A percentile compares a stretch with the other conserved stretches of the same genome.
Conservation (phyloP, 305 asterid genomes). For the Solanum chacoense region DNA sequence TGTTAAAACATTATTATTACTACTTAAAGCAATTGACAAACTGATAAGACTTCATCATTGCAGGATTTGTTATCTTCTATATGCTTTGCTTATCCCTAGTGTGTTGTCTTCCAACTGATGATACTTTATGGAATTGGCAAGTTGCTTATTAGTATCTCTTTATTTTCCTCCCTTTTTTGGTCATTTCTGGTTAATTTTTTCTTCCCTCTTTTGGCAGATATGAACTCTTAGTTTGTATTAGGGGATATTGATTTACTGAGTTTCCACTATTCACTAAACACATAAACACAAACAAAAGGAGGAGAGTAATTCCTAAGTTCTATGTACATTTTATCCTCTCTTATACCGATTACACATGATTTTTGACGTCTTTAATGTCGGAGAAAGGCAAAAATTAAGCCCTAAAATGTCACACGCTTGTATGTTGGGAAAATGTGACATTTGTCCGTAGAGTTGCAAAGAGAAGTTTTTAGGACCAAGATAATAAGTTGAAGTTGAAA, state of each 20-base stretch:
- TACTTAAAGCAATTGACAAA: neutral
- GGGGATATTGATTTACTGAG: neutral
- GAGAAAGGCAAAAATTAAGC: neutral
- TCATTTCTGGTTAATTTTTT: neutral
- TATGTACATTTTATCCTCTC: neutral
- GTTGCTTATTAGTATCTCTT: neutral
- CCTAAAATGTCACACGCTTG: neutral
- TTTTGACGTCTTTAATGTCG: neutral
- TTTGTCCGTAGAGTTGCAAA: neutral
- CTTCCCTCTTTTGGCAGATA: neutral
- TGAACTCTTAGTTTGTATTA: neutral
- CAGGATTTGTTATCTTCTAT: neutral
- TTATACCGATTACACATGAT: neutral
- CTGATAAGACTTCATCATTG: neutral
- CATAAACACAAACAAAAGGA: neutral
- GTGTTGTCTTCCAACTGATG: neutral
- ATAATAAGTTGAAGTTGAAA: neutral
- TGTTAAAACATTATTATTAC: neutral
- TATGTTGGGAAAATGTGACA: neutral
- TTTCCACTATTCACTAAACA: neutral
- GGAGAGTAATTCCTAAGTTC: neutral
- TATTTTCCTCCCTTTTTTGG: neutral
- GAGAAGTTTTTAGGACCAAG: neutral
- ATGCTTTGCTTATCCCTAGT: neutral
- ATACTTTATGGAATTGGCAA: neutral